phyloP scores from a whole-genome alignment of 331 rosid genomes.

The Erythrophleum ivorense region DNA sequence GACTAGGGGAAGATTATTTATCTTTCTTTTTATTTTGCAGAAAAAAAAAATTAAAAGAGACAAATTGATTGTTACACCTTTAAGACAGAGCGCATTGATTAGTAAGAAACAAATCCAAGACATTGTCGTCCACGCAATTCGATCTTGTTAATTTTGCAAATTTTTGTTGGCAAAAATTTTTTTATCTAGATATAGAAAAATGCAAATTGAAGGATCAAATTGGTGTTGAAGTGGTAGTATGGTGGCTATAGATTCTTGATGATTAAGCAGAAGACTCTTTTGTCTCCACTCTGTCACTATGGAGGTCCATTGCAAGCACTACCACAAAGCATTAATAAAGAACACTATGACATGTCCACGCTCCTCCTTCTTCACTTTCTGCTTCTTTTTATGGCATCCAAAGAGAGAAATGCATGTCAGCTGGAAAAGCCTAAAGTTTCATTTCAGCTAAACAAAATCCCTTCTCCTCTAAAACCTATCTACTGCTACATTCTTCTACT shows the following conservation, averaged over 20 bases:
- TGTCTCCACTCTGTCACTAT: conserved; percentile 65
- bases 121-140: neutral
- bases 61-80: too few species aligned
- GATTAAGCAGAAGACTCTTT: conserved; percentile 72
- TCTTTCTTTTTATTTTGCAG: neutral
- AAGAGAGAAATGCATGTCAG: conserved; percentile 43
- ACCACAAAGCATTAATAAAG: conserved; percentile 59
- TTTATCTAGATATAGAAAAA: neutral
- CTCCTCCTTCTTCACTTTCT: conserved; percentile 55
- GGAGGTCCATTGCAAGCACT: conserved; percentile 67
- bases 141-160: neutral
- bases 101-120: neutral
- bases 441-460: neutral
- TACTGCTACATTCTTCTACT: conserved; percentile 8
- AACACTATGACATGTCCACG: conserved; percentile 51
- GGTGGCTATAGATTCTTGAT: conserved; percentile 51
- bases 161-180: neutral
- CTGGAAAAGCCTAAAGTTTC: conserved; percentile 33
- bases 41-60: neutral
- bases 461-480: conserved; percentile 10
- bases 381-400: conserved; percentile 67
- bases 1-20: conserved; percentile 19
- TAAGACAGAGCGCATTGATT: neutral
- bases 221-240: conserved; percentile 31
- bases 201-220: conserved; percentile 14